Conservation (phyloP, 805 yeast species). For the Monosporozyma servazzii region DNA sequence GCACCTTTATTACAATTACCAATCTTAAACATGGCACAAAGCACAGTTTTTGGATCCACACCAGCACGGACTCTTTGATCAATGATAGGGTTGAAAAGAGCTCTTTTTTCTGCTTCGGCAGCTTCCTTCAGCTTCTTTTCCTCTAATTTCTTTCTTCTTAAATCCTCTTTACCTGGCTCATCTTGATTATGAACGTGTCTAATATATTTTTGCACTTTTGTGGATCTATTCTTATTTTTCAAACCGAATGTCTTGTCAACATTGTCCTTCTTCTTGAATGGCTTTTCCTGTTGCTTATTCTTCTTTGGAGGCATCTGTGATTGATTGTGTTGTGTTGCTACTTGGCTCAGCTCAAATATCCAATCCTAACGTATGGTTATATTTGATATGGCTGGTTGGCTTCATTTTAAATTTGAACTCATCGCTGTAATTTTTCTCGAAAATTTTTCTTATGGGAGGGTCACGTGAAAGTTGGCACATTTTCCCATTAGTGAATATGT, state of each 20-base stretch:
- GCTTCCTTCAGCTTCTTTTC: slow-evolving; percentile 87
- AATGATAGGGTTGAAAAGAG: slow-evolving; percentile 55
- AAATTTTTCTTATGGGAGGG: background rate
- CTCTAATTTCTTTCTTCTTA: slow-evolving; percentile 52
- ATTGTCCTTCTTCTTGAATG: slow-evolving; percentile 54
- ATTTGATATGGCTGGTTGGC: background rate
- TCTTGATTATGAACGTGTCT: slow-evolving; percentile 58
- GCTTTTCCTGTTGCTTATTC: slow-evolving; percentile 37
- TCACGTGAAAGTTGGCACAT: background rate
- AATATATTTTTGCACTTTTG: slow-evolving; percentile 72
- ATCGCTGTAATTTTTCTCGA: background rate
- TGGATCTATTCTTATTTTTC: slow-evolving; percentile 89
- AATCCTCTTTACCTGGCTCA: slow-evolving; percentile 67
- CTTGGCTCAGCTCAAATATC: background rate
- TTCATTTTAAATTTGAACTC: background rate
- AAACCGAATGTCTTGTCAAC: slow-evolving; percentile 92
- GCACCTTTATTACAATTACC: slow-evolving; percentile 76
- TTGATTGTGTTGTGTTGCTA: slow-evolving; percentile 2
- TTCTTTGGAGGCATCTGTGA: slow-evolving; percentile 71
- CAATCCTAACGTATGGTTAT: background rate
- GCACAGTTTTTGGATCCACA: slow-evolving; percentile 89
- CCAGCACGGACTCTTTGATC: slow-evolving; percentile 92
- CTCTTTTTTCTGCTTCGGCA: slow-evolving; percentile 81
- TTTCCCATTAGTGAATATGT: no score
- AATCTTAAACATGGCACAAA: slow-evolving; percentile 83